A percentile compares a stretch with the other conserved stretches of the same genome.
These are phyloP conservation scores for Multifurca ochricompacta DNA, from an alignment of 768 basidiomycete species.

Conservation along the genomic window DNA sequence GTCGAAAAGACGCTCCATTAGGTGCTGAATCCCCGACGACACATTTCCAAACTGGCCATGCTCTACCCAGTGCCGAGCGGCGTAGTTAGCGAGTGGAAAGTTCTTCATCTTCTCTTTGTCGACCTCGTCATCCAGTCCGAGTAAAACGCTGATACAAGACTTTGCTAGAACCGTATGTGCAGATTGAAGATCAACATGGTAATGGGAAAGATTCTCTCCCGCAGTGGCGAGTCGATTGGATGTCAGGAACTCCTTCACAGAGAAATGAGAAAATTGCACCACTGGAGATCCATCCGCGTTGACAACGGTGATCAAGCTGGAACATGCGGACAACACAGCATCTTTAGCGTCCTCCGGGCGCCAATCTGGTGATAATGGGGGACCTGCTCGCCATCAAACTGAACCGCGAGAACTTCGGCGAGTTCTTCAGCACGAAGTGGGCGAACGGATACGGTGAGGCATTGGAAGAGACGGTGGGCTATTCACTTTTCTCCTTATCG, in stretches of 20 bases:
- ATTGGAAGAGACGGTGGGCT: slow-evolving; percentile 4
- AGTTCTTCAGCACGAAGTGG: slow-evolving; percentile 10
- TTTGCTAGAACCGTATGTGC: neutral
- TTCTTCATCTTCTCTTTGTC: neutral
- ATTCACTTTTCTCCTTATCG: neutral
- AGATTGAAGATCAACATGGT: neutral
- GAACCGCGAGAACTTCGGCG: neutral
- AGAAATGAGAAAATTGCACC: slow-evolving; percentile 5
- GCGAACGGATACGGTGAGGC: neutral
- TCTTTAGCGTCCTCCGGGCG: neutral
- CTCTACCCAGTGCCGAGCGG: neutral
- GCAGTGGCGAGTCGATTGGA: neutral
- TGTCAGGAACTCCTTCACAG: slow-evolving; percentile 7
- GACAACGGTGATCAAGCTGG: neutral
- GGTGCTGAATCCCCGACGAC: neutral
- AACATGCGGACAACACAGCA: neutral
- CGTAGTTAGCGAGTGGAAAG: neutral
- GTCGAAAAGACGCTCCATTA: slow-evolving; percentile 1
- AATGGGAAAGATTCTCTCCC: neutral
- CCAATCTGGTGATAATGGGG: neutral
- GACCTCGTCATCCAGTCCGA: neutral
- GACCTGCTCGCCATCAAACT: neutral
- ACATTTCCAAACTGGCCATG: neutral
- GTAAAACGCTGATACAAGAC: neutral
- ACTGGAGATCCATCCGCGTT: neutral